Base-by-base conservation (phyloP, 768 basidiomycete species). In the Sutorius australiensis region DNA sequence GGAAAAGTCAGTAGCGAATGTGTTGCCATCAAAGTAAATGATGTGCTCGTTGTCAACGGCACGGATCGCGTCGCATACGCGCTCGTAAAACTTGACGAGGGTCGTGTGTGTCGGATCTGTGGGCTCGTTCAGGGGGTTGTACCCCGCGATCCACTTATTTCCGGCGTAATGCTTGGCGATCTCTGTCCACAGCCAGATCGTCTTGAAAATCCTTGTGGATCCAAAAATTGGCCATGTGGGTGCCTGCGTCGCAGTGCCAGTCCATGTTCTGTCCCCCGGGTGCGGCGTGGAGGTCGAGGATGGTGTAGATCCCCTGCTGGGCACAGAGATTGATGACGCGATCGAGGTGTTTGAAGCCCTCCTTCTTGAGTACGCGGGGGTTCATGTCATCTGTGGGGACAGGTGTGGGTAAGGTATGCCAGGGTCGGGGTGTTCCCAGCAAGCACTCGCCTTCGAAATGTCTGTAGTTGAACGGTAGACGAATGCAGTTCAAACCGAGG, bases 171-270 rank as follows among this genome's bases (percentile, higher is more conserved):
- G 87, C 61, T 73, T 75, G 1, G 90, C 87, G 32, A 92, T 75
- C 61, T 88, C 73, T 34, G 77, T 77, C 90, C 91, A 92, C 37
- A 93, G 79, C 82, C 84, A 84, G 48, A 90, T 67, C 10, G 78
- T 92, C 87, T 66, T 91, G 89, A 76, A 89, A 87, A 67, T 92
- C 89, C 58, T 83, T 89, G 76, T 92, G 86, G 46, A 79, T 79
- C 87, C 87, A 92, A 75, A 91, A 84, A 65, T 81, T 81, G 46
- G 85, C 82, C 30, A 85, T 77, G 64, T 86, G 85, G 12, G 79
- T 77, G 14, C 85, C 86, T 16, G 81, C 77, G 64, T 91, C 89
- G 17, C 78, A 75, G 67, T 92, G 91, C 90, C 91, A 92, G 68
- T 84, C 89, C 21, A 77, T 79, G 67, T 87, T 86, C 68, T 87